phyloP scores from a whole-genome alignment of 1,284 basidiomycete species.

The Pseudozyma thailandica region DNA sequence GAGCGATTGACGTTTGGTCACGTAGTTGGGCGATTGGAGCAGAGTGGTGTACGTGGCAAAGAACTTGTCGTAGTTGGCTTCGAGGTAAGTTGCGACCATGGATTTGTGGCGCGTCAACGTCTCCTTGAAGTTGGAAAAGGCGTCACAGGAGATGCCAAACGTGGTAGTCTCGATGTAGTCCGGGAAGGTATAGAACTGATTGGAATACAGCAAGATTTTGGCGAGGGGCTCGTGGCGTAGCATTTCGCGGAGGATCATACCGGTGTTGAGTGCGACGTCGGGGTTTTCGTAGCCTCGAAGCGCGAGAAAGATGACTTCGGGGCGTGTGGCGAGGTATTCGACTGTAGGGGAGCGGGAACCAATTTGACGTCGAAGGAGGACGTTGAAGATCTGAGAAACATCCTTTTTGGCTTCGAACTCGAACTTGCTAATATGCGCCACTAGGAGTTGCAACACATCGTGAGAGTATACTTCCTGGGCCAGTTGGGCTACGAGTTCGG shows the following conservation, averaged over 20 bases:
- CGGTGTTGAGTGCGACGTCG: slow-evolving; percentile 95
- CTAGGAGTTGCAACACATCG: slow-evolving; percentile 84
- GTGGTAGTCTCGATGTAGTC: slow-evolving; percentile 97
- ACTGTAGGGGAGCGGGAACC: slow-evolving; percentile 93
- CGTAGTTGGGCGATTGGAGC: slow-evolving; percentile 93
- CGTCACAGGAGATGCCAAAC: slow-evolving; percentile 97
- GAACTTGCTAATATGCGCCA: slow-evolving; percentile 82
- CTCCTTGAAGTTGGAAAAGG: slow-evolving; percentile 89
- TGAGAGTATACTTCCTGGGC: slow-evolving; percentile 94
- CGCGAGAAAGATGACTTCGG: slow-evolving; percentile 87
- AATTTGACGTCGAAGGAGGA: slow-evolving; percentile 92
- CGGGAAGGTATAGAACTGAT: slow-evolving; percentile 91
- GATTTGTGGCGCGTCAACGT: slow-evolving; percentile 88
- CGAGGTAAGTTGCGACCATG: slow-evolving; percentile 95
- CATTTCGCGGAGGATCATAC: slow-evolving; percentile 98
- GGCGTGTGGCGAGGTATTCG: slow-evolving; percentile 86
- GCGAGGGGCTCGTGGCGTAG: slow-evolving; percentile 89
- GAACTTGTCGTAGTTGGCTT: slow-evolving; percentile 97
- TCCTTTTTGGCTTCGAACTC: slow-evolving; percentile 95
- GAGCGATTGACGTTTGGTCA: slow-evolving; percentile 98
- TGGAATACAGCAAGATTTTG: slow-evolving; percentile 89
- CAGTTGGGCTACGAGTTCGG: slow-evolving; percentile 75
- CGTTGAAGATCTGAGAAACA: slow-evolving; percentile 95
- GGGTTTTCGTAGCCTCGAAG: slow-evolving; percentile 85
- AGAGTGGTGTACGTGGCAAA: slow-evolving; percentile 93